Evolutionary conservation across 768 basidiomycete species (phyloP).

Genomic region (Coprinopsis strossmayeri): DNA sequence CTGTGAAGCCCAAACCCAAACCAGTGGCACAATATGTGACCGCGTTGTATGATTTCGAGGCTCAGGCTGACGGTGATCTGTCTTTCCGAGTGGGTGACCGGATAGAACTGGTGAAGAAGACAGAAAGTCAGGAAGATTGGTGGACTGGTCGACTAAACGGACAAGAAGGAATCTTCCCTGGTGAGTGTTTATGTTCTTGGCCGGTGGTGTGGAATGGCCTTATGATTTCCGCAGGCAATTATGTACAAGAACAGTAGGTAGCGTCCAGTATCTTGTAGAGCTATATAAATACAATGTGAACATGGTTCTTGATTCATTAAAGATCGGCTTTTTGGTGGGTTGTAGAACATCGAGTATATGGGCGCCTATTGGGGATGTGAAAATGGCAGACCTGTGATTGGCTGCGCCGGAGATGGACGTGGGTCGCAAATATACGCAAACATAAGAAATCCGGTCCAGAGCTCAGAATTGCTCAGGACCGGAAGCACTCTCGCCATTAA

Average conservation of each 20-base stretch:
- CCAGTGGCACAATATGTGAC: constrained; percentile 71
- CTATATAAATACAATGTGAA: too few species aligned
- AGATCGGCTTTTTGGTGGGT: too few species aligned
- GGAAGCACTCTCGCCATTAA: background rate
- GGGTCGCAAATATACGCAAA: constrained; percentile 14
- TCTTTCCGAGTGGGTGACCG: constrained; percentile 84
- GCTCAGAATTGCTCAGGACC: constrained; percentile 2
- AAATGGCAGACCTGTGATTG: constrained; percentile 24
- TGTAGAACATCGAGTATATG: too few species aligned
- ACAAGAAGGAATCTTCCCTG: constrained; percentile 84
- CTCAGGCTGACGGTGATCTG: constrained; percentile 93
- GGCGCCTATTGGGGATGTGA: too few species aligned
- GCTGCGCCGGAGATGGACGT: constrained; percentile 10
- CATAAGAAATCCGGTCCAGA: constrained; percentile 18
- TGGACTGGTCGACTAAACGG: constrained; percentile 92
- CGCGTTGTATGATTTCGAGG: constrained; percentile 91
- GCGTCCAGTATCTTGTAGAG: too few species aligned
- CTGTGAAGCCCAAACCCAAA: constrained; percentile 72
- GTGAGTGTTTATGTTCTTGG: too few species aligned
- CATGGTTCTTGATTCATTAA: too few species aligned
- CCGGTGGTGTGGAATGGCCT: too few species aligned
- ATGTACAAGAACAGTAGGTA: constrained; percentile 55
- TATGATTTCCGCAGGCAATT: too few species aligned
- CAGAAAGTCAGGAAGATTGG: constrained; percentile 87
- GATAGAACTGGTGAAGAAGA: constrained; percentile 85